Percentiles rank a stretch among this genome's conserved stretches.
Evolutionary conservation across 2,329 filamentous ascomycete species (phyloP).

Genomic region (Calycina marina): DNA sequence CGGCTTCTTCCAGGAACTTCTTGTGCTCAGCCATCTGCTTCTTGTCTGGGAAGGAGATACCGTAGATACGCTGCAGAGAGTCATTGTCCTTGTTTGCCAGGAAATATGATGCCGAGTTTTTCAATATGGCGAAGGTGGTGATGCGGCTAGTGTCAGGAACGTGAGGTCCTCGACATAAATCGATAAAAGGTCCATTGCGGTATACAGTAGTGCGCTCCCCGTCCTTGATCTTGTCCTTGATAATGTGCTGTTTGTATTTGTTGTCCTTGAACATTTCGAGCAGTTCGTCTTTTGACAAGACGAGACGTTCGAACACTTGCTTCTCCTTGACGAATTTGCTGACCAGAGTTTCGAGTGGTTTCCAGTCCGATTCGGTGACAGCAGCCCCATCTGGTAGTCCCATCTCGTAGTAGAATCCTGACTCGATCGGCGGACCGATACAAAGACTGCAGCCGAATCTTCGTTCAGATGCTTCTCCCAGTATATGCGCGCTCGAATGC

Average conservation of each 20-base stretch:
- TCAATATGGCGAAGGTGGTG: conserved; percentile 89
- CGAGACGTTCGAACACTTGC: conserved; percentile 83
- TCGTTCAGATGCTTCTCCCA: conserved; percentile 88
- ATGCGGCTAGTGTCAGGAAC: conserved; percentile 87
- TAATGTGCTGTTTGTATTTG: conserved; percentile 97
- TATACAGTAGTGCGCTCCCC: conserved; percentile 90
- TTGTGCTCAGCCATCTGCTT: conserved; percentile 86
- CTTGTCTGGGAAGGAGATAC: conserved; percentile 93
- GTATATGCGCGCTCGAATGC: conserved; percentile 89
- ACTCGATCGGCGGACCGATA: conserved; percentile 81
- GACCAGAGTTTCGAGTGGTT: conserved; percentile 68
- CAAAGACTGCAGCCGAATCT: conserved; percentile 85
- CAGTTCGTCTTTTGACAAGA: conserved; percentile 78
- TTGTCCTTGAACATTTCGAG: conserved; percentile 96
- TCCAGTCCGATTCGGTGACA: conserved; percentile 67
- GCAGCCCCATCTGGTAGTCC: conserved; percentile 54
- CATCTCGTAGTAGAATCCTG: conserved; percentile 98
- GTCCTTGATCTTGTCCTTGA: conserved; percentile 80
- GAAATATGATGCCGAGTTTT: conserved; percentile 68
- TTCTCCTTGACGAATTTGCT: conserved; percentile 87
- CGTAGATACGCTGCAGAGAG: conserved; percentile 90
- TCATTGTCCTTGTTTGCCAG: conserved; percentile 88
- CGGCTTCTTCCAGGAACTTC: conserved; percentile 93
- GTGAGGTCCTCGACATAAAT: conserved; percentile 89
- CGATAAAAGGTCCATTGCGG: conserved; percentile 77